Conservation (phyloP, 176 grass and related monocot genomes). For the Aegilops tauschii region DNA sequence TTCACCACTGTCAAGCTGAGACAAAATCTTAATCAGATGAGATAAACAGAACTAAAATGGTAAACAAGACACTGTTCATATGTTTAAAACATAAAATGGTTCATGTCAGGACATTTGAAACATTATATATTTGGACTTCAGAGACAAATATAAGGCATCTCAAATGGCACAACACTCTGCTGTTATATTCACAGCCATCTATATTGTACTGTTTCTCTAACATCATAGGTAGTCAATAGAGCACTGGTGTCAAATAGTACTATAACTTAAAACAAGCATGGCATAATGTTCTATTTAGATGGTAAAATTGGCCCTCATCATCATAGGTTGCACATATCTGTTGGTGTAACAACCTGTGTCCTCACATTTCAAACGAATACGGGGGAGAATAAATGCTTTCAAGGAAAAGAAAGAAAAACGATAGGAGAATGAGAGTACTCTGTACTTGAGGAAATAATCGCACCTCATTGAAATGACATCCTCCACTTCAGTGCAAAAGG, state of each 20-base stretch:
- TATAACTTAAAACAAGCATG: background rate
- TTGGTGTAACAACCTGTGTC: background rate
- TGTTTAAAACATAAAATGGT: background rate
- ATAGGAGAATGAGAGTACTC: background rate
- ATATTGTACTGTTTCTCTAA: background rate
- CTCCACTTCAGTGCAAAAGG: constrained; percentile 73
- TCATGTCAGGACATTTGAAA: background rate
- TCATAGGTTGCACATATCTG: background rate
- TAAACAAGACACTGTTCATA: background rate
- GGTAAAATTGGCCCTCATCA: background rate
- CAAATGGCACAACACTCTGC: background rate
- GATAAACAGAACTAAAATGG: background rate
- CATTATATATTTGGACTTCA: background rate
- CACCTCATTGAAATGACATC: constrained; percentile 92
- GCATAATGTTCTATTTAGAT: background rate
- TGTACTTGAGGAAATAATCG: background rate
- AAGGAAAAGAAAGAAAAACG: background rate
- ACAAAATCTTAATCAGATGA: constrained; percentile 11
- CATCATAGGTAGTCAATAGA: background rate
- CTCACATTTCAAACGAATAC: background rate
- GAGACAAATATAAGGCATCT: background rate
- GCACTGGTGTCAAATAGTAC: background rate
- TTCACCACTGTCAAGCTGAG: constrained; percentile 86
- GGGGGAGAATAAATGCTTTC: background rate
- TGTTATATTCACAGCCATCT: background rate